Percentiles rank a stretch among this genome's conserved stretches.
Evolutionary conservation across 2,329 filamentous ascomycete species (phyloP).

Genomic region (Xylaria sp.): DNA sequence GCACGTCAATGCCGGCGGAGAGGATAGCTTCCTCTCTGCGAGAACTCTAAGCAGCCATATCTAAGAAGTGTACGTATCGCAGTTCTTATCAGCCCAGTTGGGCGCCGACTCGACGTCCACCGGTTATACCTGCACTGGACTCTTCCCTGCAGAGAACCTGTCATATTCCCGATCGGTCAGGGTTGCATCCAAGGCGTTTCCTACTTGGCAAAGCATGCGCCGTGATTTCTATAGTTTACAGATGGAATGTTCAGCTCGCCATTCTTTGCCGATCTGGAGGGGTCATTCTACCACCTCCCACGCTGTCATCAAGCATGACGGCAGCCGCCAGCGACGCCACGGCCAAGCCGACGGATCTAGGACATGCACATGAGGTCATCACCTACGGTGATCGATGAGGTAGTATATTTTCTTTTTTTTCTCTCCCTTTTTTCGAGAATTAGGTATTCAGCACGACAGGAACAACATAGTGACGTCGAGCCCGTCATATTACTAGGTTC

Average conservation of each 20-base stretch:
- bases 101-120: neutral
- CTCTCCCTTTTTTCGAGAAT: neutral
- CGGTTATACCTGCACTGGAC: neutral
- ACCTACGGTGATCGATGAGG: neutral
- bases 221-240: neutral
- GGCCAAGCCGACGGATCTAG: slow-evolving; percentile 1
- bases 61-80: neutral
- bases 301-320: neutral
- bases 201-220: slow-evolving; percentile 1
- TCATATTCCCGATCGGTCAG: slow-evolving; percentile 1
- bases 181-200: neutral
- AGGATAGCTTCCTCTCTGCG: too few species aligned
- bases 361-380: slow-evolving; percentile 27
- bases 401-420: neutral
- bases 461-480: slow-evolving; percentile 12
- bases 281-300: neutral
- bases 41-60: neutral
- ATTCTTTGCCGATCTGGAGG: slow-evolving; percentile 8
- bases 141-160: neutral
- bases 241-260: neutral
- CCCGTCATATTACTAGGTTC: slow-evolving; percentile 19
- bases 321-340: slow-evolving; percentile 4
- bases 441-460: slow-evolving; percentile 16
- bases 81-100: slow-evolving; percentile 2
- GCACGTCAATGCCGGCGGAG: too few species aligned